Evolutionary conservation across 2,329 filamentous ascomycete species (phyloP).

Genomic region (Cordyceps sp.): DNA sequence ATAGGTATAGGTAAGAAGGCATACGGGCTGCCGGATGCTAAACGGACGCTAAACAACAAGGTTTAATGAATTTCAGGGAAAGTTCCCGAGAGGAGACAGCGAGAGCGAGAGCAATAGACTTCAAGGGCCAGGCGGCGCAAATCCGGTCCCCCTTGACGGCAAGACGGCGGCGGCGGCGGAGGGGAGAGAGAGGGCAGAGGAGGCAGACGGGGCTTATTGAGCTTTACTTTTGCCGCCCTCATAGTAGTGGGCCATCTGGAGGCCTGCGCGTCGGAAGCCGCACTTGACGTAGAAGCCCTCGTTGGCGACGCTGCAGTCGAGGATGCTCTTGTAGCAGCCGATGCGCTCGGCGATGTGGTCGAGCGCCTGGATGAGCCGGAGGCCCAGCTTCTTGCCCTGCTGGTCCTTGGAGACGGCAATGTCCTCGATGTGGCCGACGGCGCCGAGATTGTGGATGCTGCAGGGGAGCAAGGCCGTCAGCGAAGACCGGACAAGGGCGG

Average conservation of each 20-base stretch:
- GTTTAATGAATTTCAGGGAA: too few species aligned
- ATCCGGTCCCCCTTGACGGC: too few species aligned
- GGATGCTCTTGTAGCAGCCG: constrained; percentile 93
- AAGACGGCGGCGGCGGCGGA: too few species aligned
- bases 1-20: too few species aligned
- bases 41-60: too few species aligned
- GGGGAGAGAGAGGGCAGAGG: not conserved
- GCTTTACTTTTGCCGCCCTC: constrained; percentile 36
- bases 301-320: constrained; percentile 92
- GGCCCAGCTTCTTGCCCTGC: constrained; percentile 90
- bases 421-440: constrained; percentile 93
- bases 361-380: constrained; percentile 84
- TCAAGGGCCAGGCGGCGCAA: too few species aligned
- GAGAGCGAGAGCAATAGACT: too few species aligned
- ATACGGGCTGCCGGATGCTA: too few species aligned
- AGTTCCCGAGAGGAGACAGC: too few species aligned
- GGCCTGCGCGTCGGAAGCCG: constrained; percentile 76
- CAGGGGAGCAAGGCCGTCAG: not conserved
- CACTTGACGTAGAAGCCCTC: constrained; percentile 98
- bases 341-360: constrained; percentile 76
- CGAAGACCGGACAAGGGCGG: not conserved
- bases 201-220: constrained; percentile 6
- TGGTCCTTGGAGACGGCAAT: constrained; percentile 91
- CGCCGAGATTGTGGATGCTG: constrained; percentile 63
- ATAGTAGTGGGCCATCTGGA: constrained; percentile 97